Conservation (phyloP, 164 flowering plant species). For the Sextonia rubra region DNA sequence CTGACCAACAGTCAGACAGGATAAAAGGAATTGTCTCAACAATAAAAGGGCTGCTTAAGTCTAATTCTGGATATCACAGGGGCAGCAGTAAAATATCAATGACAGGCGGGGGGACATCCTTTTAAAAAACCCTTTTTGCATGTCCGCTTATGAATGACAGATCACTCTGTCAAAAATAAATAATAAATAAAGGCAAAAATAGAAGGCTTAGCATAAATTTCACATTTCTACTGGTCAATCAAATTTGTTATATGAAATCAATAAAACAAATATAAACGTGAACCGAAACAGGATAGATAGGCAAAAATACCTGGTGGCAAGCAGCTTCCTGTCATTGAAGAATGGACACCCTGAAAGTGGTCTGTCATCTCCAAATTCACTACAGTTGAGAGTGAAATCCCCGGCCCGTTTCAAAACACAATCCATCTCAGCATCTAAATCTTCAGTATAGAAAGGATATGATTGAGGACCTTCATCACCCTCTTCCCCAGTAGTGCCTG, state of each 20-base stretch:
- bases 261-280: neutral
- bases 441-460: constrained; percentile 91
- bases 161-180: no score
- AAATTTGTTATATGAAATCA: no score
- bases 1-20: no score
- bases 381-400: constrained; percentile 58
- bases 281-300: neutral
- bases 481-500: constrained; percentile 35
- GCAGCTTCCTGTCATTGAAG: constrained; percentile 65
- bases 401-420: constrained; percentile 62
- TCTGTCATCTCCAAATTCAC: constrained; percentile 90
- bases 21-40: no score
- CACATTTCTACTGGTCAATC: neutral
- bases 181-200: no score
- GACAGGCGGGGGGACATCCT: no score
- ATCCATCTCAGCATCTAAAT: constrained; percentile 75
- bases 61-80: no score
- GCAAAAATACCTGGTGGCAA: constrained; percentile 74
- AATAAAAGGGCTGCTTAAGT: no score
- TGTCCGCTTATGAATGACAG: no score
- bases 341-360: constrained; percentile 91
- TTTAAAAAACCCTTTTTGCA: no score
- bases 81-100: no score
- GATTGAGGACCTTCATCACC: constrained; percentile 53
- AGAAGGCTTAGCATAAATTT: neutral